These are phyloP conservation scores for Ampelocalamus luodianensis DNA, from an alignment of 176 grass and related monocot species.

Conservation along the genomic window DNA sequence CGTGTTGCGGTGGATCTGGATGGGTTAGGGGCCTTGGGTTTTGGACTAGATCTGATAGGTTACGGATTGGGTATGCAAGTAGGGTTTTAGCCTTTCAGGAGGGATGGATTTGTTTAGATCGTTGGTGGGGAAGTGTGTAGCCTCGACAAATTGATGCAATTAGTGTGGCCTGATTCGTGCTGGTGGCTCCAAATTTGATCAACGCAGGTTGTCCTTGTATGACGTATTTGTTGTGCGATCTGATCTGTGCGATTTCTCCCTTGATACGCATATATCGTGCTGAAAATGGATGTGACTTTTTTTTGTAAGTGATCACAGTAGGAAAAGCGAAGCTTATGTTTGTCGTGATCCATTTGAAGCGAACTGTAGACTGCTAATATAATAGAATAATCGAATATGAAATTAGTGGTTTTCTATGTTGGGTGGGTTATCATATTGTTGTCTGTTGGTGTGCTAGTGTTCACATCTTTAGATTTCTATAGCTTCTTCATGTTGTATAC, in stretches of 20 bases:
- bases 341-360: not conserved
- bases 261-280: not conserved
- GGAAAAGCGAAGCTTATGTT: not conserved
- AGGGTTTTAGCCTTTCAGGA: slow-evolving; percentile 27
- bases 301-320: not conserved
- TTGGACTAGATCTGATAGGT: slow-evolving; percentile 41
- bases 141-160: no score
- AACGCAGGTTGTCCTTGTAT: not conserved
- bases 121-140: not conserved
- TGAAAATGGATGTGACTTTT: not conserved
- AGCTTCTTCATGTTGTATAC: not conserved
- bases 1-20: slow-evolving; percentile 33
- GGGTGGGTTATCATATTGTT: not conserved
- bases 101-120: not conserved
- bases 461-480: not conserved
- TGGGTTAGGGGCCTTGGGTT: not conserved
- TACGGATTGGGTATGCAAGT: not conserved
- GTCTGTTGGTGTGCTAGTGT: not conserved
- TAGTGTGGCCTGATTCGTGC: not conserved
- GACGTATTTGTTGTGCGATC: not conserved
- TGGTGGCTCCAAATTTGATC: not conserved
- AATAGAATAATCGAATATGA: not conserved
- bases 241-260: not conserved
- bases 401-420: not conserved
- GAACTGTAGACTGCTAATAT: not conserved